Percentiles rank a stretch among this genome's conserved stretches.
Evolutionary conservation across 179 eudicot genomes (phyloP).

Genomic region (Nepenthes alata): DNA sequence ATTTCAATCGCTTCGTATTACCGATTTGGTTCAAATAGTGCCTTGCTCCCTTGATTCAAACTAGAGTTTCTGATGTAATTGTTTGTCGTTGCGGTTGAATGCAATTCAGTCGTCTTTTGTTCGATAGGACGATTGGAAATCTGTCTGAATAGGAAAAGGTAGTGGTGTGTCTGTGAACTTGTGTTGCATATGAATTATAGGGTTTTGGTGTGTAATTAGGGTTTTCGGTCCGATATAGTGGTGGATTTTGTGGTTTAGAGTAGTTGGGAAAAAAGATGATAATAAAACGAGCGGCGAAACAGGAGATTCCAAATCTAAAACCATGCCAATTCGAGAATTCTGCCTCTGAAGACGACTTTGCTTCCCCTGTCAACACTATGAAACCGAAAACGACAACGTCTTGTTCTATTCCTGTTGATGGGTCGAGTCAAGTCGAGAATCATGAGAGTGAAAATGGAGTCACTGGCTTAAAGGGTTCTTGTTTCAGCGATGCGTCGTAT

Average conservation of each 20-base stretch:
- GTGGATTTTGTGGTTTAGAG: slow-evolving; percentile 4
- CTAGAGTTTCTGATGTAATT: background rate
- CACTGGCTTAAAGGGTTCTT: slow-evolving; percentile 15
- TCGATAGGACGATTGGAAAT: background rate
- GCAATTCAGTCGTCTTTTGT: background rate
- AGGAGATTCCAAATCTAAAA: slow-evolving; percentile 43
- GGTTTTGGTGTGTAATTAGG: slow-evolving; percentile 19
- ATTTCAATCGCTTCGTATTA: too few relatives aligned
- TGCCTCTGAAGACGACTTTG: slow-evolving; percentile 16
- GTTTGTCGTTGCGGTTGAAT: background rate
- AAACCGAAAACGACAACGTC: slow-evolving; percentile 22
- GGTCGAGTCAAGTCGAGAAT: slow-evolving; percentile 8
- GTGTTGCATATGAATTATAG: background rate
- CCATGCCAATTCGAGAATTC: slow-evolving; percentile 29
- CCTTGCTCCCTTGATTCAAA: background rate
- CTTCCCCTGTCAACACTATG: slow-evolving; percentile 20
- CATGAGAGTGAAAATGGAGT: slow-evolving; percentile 12
- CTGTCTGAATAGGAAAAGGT: background rate
- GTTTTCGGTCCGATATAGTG: slow-evolving; percentile 4
- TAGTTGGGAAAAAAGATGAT: slow-evolving; percentile 17
- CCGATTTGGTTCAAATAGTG: too few relatives aligned
- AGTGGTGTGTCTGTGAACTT: too few relatives aligned
- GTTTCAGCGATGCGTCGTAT: slow-evolving; percentile 21
- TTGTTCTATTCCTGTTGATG: slow-evolving; percentile 16
- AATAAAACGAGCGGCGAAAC: slow-evolving; percentile 18